phyloP scores from a whole-genome alignment of 2,329 filamentous ascomycete genomes.

The Acrocalymma vagum region DNA sequence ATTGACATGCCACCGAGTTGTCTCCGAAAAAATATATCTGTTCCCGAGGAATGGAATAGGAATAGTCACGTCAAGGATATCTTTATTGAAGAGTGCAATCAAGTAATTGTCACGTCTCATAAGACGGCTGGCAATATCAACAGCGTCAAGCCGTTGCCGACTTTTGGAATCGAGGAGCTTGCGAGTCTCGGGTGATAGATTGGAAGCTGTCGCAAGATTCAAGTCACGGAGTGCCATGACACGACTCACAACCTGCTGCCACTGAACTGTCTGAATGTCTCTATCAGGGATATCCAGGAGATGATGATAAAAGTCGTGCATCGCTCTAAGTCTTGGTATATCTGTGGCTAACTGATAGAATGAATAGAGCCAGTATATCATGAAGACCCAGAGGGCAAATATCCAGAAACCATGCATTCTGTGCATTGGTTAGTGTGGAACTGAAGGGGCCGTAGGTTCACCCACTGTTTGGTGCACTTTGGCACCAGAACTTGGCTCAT shows the following conservation, averaged over 20 bases:
- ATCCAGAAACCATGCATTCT: constrained; percentile 81
- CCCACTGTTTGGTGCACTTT: constrained; percentile 70
- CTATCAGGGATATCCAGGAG: constrained; percentile 83
- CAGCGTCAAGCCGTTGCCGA: constrained; percentile 92
- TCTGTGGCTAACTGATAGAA: constrained; percentile 78
- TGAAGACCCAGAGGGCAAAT: constrained; percentile 82
- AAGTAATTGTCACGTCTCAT: constrained; percentile 98
- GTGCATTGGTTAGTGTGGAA: neutral
- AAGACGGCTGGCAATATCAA: constrained; percentile 94
- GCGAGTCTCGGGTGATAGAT: constrained; percentile 65
- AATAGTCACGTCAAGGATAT: constrained; percentile 85
- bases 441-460: neutral
- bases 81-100: constrained; percentile 97
- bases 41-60: constrained; percentile 83
- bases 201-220: constrained; percentile 81
- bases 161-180: constrained; percentile 81
- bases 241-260: constrained; percentile 88
- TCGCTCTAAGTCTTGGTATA: constrained; percentile 74
- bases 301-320: constrained; percentile 86
- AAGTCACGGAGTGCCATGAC: constrained; percentile 85
- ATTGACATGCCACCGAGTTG: constrained; percentile 90
- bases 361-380: constrained; percentile 86
- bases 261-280: constrained; percentile 93
- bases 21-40: constrained; percentile 85
- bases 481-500: constrained; percentile 70